Base-by-base conservation (phyloP, 495 filamentous ascomycete genomes). In the Achaetomiella virescens region DNA sequence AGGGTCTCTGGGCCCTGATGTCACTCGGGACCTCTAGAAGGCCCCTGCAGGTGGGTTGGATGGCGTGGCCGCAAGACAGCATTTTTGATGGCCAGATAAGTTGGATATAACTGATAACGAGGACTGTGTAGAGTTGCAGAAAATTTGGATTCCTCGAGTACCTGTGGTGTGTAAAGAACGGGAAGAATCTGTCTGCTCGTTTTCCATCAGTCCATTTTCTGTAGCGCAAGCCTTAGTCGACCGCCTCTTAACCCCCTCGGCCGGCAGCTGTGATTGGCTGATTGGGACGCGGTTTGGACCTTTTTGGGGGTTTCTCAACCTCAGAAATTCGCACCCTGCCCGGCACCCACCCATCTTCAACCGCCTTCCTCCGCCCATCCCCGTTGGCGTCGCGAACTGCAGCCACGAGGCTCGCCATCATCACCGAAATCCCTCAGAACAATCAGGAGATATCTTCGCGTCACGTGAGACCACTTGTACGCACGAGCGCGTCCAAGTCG, bases 401-500 rank as follows among this genome's bases (percentile, higher is more conserved):
- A 59, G 52, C 67, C 60, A 61, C 61, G 46, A 61, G 51, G n/a
- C 44, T 17, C 12, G 17, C 48, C 51, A 46, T 33, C 63, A 71
- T 68, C 69, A 35, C 43, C 36, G 56, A 63, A 59, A 45, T 25
- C 20, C n/a, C 12, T 18, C 31, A 15, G 12, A 29, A 44, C 45
- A 43, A 46, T 33, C 15, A 54, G 31, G 3, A 21, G 9, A 12
- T 29, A n/a, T 17, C 44, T 31, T n/a, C 51, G 18, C 31, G 38
- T 63, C 17, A 25, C 36, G 22, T 29, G 22, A 54, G 25, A 50
- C 18, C 31, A 47, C 55, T 44, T 42, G 20, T 17, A 41, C 49
- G 42, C 55, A 37, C 52, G 38, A 61, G 59, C 70, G 66, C 64
- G 65, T 72, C 52, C 60, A 52, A 66, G 65, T 70, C 75, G 74